Evolutionary conservation across 2,329 filamentous ascomycete genomes (phyloP), one percentile per base, ranked within the genome.

Genomic region (Penicillium aurantiogriseum): DNA sequence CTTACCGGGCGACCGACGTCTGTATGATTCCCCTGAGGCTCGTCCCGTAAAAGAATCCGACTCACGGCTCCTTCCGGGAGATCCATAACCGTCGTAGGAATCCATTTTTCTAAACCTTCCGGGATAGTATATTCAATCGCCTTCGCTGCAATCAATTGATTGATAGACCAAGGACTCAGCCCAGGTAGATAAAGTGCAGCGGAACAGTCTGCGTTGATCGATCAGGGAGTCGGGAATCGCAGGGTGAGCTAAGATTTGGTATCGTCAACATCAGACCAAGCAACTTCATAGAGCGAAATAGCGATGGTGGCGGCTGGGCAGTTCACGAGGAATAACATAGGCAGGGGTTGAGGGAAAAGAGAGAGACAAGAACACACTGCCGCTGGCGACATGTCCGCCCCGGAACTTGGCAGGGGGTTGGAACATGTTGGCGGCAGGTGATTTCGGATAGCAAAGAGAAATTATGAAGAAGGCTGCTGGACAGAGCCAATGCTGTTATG

Each of bases 1-100:
- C 76, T 65, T 74, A 81, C 79, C 71, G 64, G 79, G 79, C 31
- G 79, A 80, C 56, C 79, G 74, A 60, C 78, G 74, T 57, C 78
- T 70, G 65, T 79, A 79, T 7, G 69, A 71, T 62, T 80, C 77
- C n/a, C 66, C 62, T 5, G 66, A 62, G 9, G 65, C 59, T 54
- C 74, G 63, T n/a, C 69, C 59, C 63, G 67, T 55, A 63, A 75
- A 69, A 50, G 69, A 63, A 36, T 80, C 78, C 42, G 71, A 74
- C 40, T 79, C 76, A 19, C 76, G 74, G 52, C 58, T 67, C 65
- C 77, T 76, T 59, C 75, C 74, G 15, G 78, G 77, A 33, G 78
- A 80, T 13, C 70, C 74, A 59, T 76, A 78, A n/a, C 66, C 67
- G 51, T 80, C 78, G 58, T 78, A 80, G 17, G 78, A 73, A 71